Percentiles rank a stretch among this genome's conserved stretches.
phyloP scores from a whole-genome alignment of 768 basidiomycete species.

The Obba rivulosa region DNA sequence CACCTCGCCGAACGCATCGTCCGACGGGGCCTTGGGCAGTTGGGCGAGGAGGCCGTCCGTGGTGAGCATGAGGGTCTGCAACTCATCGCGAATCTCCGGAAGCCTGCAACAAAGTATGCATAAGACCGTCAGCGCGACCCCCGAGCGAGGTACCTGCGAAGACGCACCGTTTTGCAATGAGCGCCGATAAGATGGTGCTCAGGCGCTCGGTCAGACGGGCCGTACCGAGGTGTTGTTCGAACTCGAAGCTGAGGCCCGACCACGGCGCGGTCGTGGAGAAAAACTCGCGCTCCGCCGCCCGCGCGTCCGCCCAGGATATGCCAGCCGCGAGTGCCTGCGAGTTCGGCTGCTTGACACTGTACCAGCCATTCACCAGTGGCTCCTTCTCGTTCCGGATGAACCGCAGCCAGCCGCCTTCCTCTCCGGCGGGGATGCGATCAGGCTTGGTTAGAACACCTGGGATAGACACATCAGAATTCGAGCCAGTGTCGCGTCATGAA shows the following conservation, averaged over 20 bases:
- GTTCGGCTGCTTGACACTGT: slow-evolving; percentile 37
- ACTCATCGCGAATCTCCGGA: slow-evolving; percentile 55
- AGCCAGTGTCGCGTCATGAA: not conserved
- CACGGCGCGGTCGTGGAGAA: slow-evolving; percentile 51
- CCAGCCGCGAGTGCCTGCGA: slow-evolving; percentile 44
- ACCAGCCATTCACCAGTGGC: slow-evolving; percentile 51
- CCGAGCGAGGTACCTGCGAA: too few relatives aligned
- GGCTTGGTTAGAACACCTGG: slow-evolving; percentile 75
- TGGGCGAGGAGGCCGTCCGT: slow-evolving; percentile 28
- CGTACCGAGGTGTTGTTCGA: slow-evolving; percentile 52
- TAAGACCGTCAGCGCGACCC: slow-evolving; percentile 39
- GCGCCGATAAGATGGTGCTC: slow-evolving; percentile 54
- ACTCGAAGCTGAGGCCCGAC: slow-evolving; percentile 43
- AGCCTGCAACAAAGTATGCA: slow-evolving; percentile 35
- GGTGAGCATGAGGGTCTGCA: slow-evolving; percentile 38
- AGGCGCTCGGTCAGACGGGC: slow-evolving; percentile 49
- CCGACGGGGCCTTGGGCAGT: slow-evolving; percentile 48
- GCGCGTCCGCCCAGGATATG: slow-evolving; percentile 56
- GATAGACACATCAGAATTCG: not conserved
- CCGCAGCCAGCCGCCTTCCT: slow-evolving; percentile 50
- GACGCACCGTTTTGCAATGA: slow-evolving; percentile 55
- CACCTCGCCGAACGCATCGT: slow-evolving; percentile 52
- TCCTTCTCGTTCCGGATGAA: slow-evolving; percentile 45
- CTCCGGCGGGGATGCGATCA: slow-evolving; percentile 53
- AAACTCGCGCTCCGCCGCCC: slow-evolving; percentile 49